Conservation (phyloP, 495 filamentous ascomycete genomes). For the Viridothelium virens region DNA sequence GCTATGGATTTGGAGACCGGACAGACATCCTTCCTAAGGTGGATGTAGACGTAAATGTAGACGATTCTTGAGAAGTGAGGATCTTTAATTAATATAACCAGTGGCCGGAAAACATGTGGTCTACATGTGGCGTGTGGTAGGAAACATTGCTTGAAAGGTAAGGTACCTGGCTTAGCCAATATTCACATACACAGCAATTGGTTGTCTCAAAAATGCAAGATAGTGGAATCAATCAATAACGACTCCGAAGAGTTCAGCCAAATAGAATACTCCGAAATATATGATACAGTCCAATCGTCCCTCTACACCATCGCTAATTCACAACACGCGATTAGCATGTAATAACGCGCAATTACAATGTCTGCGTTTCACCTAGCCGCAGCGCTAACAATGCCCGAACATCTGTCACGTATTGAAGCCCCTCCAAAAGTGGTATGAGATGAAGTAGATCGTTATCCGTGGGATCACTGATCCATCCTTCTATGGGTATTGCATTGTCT, state of each 20-base stretch:
- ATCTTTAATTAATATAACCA: no score
- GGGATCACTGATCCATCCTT: conserved; percentile 87
- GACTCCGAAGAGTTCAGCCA: background rate
- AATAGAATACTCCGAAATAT: background rate
- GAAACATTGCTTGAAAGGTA: background rate
- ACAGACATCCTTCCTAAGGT: background rate
- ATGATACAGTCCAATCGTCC: conserved; percentile 10
- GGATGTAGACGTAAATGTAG: background rate
- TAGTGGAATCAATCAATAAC: no score
- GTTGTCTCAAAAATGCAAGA: no score
- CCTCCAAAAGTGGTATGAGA: conserved; percentile 87
- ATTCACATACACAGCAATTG: background rate
- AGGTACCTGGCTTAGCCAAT: background rate
- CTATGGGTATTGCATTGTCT: conserved; percentile 94
- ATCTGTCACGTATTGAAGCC: conserved; percentile 90
- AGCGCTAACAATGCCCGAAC: conserved; percentile 83
- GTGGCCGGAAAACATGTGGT: no score
- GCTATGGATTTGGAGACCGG: background rate
- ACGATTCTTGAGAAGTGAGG: no score
- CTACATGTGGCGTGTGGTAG: background rate
- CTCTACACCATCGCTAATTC: conserved; percentile 12
- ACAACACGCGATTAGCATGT: conserved; percentile 2
- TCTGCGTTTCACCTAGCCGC: conserved; percentile 66
- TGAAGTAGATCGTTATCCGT: conserved; percentile 87
- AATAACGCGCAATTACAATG: conserved; percentile 26